These are phyloP conservation scores for Polytrichum formosum DNA, from an alignment of 225 moss, liverwort and hornwort species.

Conservation along the genomic window DNA sequence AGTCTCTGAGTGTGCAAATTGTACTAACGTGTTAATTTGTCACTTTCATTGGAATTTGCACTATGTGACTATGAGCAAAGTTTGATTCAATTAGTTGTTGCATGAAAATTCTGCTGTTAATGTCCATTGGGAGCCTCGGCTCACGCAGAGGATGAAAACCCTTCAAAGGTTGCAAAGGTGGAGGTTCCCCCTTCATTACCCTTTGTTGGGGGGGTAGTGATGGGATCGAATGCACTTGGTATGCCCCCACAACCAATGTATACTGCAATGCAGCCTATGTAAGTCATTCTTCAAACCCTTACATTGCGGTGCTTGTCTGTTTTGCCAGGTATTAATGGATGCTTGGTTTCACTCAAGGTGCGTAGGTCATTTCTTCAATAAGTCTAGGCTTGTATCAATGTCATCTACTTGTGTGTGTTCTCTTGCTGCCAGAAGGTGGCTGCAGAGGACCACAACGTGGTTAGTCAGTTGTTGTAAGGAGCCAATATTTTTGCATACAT, in stretches of 20 bases:
- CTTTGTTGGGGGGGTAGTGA: conserved; percentile 68
- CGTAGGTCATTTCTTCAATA: conserved; percentile 82
- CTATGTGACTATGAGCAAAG: too few relatives aligned
- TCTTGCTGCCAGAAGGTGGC: neutral
- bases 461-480: neutral
- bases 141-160: conserved; percentile 90
- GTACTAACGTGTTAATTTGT: too few relatives aligned
- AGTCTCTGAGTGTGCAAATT: too few relatives aligned
- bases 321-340: conserved; percentile 91
- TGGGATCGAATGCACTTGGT: conserved; percentile 78
- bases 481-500: too few relatives aligned
- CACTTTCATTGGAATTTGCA: too few relatives aligned
- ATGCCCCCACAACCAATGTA: conserved; percentile 88
- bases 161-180: conserved; percentile 88
- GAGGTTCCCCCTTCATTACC: conserved; percentile 73
- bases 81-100: conserved; percentile 17
- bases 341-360: conserved; percentile 90
- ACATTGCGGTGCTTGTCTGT: conserved; percentile 67
- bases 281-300: conserved; percentile 82
- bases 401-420: neutral
- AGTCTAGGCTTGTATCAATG: conserved; percentile 30
- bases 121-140: conserved; percentile 69
- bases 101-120: conserved; percentile 49
- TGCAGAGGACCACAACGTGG: neutral
- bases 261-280: conserved; percentile 88